Percentiles rank a stretch among this genome's conserved stretches.
Evolutionary conservation across 495 filamentous ascomycete genomes (phyloP).

Genomic region (Penicillium chermesinum): DNA sequence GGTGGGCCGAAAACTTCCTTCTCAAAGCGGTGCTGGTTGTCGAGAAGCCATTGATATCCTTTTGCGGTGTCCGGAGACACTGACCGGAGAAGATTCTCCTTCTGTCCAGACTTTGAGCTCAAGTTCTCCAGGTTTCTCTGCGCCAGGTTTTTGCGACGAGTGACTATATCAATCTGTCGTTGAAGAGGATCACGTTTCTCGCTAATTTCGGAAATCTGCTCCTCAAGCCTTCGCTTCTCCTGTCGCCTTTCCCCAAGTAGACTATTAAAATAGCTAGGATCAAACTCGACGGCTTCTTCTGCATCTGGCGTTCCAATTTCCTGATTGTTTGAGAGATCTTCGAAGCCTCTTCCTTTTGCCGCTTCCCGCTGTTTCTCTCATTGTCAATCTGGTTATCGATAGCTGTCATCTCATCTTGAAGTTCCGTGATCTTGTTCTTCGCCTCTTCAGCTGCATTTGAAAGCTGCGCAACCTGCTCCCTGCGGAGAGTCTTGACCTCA

Average conservation of each 20-base stretch:
- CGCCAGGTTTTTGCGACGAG: conserved; percentile 22
- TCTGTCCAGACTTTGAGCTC: conserved; percentile 72
- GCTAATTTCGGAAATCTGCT: neutral
- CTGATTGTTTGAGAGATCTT: conserved; percentile 39
- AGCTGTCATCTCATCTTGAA: conserved; percentile 52
- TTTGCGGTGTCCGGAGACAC: conserved; percentile 55
- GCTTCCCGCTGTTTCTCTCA: conserved; percentile 48
- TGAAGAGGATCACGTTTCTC: conserved; percentile 14
- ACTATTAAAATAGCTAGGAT: conserved; percentile 50
- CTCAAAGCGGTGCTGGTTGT: conserved; percentile 67
- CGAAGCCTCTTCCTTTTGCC: conserved; percentile 46
- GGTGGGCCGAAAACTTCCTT: conserved; percentile 82
- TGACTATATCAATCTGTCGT: conserved; percentile 13
- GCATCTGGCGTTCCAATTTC: conserved; percentile 41
- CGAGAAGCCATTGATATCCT: conserved; percentile 76
- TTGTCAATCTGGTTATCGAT: conserved; percentile 50
- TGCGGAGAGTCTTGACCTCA: conserved; percentile 47
- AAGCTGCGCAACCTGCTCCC: conserved; percentile 43
- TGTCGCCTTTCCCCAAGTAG: conserved; percentile 30
- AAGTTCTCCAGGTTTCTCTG: conserved; percentile 53
- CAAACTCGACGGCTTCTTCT: conserved; percentile 48
- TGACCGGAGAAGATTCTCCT: conserved; percentile 55
- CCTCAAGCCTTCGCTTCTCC: neutral
- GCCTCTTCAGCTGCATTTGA: conserved; percentile 50
- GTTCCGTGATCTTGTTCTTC: conserved; percentile 42